A percentile compares a stretch with the other conserved stretches of the same genome.
Conservation (phyloP, 2,329 filamentous ascomycete species). For the Alternaria sp. region DNA sequence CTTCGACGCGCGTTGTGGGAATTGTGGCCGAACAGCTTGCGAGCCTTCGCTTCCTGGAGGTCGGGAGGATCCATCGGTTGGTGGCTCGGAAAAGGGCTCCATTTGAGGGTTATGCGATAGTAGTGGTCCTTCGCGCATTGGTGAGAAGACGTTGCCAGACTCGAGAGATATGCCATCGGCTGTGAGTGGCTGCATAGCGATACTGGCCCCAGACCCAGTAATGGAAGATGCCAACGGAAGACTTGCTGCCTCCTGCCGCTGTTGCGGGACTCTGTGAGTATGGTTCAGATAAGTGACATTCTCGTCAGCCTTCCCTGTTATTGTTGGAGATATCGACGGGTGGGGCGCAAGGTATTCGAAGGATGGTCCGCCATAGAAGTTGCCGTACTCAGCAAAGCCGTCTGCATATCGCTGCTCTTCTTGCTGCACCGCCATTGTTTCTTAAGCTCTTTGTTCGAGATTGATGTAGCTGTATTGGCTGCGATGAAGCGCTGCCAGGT, state of each 20-base stretch:
- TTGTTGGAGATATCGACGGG: not conserved
- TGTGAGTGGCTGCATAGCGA: not conserved
- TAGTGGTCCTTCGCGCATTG: not conserved
- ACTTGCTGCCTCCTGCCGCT: conserved; percentile 9
- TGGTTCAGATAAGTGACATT: not conserved
- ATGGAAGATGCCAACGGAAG: not conserved
- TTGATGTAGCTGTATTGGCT: not conserved
- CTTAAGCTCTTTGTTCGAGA: not conserved
- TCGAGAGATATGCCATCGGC: conserved; percentile 1
- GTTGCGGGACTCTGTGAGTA: conserved; percentile 11
- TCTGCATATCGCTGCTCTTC: conserved; percentile 11
- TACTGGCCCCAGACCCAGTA: conserved; percentile 8
- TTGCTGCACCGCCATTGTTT: conserved; percentile 9
- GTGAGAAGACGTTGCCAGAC: not conserved
- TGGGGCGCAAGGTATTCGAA: conserved; percentile 14
- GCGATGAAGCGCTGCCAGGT: not conserved
- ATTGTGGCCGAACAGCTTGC: not conserved
- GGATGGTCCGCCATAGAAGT: conserved; percentile 13
- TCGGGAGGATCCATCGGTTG: not conserved
- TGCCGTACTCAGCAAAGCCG: conserved; percentile 11
- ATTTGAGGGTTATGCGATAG: conserved; percentile 3
- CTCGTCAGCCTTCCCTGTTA: not conserved
- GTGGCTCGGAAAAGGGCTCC: not conserved
- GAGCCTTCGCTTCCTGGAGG: conserved; percentile 2
- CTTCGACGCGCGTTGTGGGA: not conserved